Evolutionary conservation across 768 basidiomycete genomes (phyloP).

Genomic region (Hypholoma fasciculare): DNA sequence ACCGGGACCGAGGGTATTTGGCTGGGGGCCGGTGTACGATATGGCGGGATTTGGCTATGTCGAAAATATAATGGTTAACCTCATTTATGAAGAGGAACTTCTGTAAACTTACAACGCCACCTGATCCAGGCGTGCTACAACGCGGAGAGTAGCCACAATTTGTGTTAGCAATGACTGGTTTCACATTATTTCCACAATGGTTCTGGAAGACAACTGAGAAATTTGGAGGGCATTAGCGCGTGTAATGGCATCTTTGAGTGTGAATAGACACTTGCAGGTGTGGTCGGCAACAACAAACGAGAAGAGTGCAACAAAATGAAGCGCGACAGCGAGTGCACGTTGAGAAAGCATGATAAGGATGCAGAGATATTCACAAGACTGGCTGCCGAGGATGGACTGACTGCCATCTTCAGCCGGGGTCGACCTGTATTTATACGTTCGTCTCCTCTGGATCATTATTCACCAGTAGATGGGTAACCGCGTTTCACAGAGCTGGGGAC

Average conservation of each 20-base stretch:
- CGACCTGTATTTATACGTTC: too few species aligned
- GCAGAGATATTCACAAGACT: too few species aligned
- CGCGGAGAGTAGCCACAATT: constrained; percentile 43
- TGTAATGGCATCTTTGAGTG: not conserved
- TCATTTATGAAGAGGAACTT: not conserved
- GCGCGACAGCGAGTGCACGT: not conserved
- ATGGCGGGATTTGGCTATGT: constrained; percentile 30
- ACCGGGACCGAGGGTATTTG: constrained; percentile 24
- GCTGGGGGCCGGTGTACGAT: constrained; percentile 34
- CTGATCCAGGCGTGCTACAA: constrained; percentile 33
- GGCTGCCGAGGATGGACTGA: too few species aligned
- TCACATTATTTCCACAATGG: constrained; percentile 29
- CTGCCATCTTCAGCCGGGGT: too few species aligned
- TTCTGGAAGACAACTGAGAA: constrained; percentile 34
- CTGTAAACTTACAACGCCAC: constrained; percentile 25
- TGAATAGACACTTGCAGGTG: constrained; percentile 12
- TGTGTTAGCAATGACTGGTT: constrained; percentile 35
- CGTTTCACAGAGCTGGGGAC: too few species aligned
- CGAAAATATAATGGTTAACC: not conserved
- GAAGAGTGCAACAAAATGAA: not conserved
- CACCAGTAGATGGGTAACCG: too few species aligned
- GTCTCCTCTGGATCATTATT: too few species aligned
- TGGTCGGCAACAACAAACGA: constrained; percentile 19
- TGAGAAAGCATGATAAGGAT: not conserved
- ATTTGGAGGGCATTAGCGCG: not conserved